Evolutionary conservation across 495 filamentous ascomycete genomes (phyloP).

Genomic region (Penicillium samsonianum): DNA sequence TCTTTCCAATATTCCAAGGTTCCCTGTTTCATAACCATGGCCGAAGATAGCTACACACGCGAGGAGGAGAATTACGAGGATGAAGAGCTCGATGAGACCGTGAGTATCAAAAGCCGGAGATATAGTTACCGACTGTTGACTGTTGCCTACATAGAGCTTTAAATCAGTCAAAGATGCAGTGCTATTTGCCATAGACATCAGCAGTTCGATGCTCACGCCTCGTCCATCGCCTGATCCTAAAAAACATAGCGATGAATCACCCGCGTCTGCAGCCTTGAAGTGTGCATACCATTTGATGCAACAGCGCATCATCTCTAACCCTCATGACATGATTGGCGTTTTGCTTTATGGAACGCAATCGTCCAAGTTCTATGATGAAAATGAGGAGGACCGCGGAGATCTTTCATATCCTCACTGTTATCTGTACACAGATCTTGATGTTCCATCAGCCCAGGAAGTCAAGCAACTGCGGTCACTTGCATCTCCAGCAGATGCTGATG

Average conservation of each 20-base stretch:
- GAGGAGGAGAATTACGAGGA: slow-evolving; percentile 61
- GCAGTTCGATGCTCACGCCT: slow-evolving; percentile 77
- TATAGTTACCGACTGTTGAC: slow-evolving; percentile 9
- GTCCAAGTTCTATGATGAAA: slow-evolving; percentile 76
- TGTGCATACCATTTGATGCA: slow-evolving; percentile 96
- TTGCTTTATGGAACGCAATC: slow-evolving; percentile 90
- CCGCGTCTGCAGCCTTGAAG: slow-evolving; percentile 81
- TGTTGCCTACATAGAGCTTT: slow-evolving; percentile 63
- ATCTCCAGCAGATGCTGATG: slow-evolving; percentile 71
- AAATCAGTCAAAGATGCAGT: slow-evolving; percentile 94
- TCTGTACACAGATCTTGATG: slow-evolving; percentile 82
- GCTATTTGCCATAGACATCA: slow-evolving; percentile 94
- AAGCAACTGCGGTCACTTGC: slow-evolving; percentile 72
- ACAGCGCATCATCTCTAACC: slow-evolving; percentile 95
- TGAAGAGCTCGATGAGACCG: slow-evolving; percentile 71
- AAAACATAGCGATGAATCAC: slow-evolving; percentile 70
- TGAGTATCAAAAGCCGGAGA: slow-evolving; percentile 37
- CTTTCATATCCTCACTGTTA: slow-evolving; percentile 89
- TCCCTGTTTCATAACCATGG: slow-evolving; percentile 34
- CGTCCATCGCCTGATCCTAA: slow-evolving; percentile 66
- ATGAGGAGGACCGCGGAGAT: slow-evolving; percentile 57
- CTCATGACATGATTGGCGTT: slow-evolving; percentile 96
- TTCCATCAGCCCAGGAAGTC: slow-evolving; percentile 85
- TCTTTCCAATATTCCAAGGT: not conserved
- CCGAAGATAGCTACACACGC: slow-evolving; percentile 41